A percentile compares a stretch with the other conserved stretches of the same genome.
These are phyloP conservation scores for Aspergillaceae sp. DNA, from an alignment of 2,329 filamentous ascomycete species.

Conservation along the genomic window DNA sequence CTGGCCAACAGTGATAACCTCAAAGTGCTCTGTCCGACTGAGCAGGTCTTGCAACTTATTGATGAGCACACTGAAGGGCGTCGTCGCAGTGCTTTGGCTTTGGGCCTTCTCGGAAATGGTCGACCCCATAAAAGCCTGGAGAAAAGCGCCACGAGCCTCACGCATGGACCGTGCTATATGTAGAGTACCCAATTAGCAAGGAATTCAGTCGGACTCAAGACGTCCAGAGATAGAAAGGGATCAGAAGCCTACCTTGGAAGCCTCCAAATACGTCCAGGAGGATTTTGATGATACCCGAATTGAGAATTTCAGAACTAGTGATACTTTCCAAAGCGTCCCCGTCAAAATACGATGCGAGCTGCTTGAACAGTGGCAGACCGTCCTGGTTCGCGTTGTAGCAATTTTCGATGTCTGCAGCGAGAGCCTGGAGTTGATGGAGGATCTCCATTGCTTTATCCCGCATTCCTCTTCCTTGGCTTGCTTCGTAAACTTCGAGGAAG, in stretches of 20 bases:
- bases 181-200: constrained; percentile 4
- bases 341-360: constrained; percentile 75
- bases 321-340: constrained; percentile 83
- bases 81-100: constrained; percentile 58
- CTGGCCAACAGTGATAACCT: constrained; percentile 90
- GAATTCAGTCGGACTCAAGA: no score
- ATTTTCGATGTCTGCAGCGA: constrained; percentile 62
- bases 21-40: constrained; percentile 94
- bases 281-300: constrained; percentile 78
- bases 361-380: constrained; percentile 61
- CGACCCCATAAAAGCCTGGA: constrained; percentile 85
- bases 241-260: constrained; percentile 36
- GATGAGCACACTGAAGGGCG: constrained; percentile 81
- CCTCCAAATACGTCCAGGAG: constrained; percentile 76
- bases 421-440: constrained; percentile 58
- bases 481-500: constrained; percentile 77
- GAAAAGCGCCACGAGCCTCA: constrained; percentile 69
- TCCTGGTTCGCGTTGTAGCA: constrained; percentile 53
- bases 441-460: constrained; percentile 72
- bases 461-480: constrained; percentile 62
- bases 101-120: constrained; percentile 53
- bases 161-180: constrained; percentile 16
- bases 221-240: no score
- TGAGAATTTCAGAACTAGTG: constrained; percentile 87
- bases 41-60: constrained; percentile 93